These are phyloP conservation scores for Lactarius hengduanensis DNA, from an alignment of 768 basidiomycete species.

Conservation along the genomic window DNA sequence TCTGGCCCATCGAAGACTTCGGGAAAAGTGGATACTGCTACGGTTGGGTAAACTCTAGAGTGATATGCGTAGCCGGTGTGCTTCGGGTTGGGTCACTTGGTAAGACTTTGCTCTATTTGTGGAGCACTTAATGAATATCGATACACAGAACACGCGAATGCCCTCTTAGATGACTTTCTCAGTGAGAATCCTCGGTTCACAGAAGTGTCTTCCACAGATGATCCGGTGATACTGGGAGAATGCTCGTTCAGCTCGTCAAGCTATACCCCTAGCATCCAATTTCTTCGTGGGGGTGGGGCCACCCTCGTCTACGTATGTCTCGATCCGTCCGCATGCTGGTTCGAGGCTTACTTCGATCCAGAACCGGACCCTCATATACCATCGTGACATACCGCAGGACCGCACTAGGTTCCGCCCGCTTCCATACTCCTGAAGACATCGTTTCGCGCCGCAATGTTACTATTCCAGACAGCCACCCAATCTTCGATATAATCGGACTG, in stretches of 20 bases:
- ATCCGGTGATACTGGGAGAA: conserved; percentile 22
- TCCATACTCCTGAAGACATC: conserved; percentile 12
- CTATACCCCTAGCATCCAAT: conserved; percentile 11
- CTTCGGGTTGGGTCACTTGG: conserved; percentile 18
- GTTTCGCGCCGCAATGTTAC: background rate
- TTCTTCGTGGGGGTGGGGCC: conserved; percentile 9
- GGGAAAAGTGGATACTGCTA: conserved; percentile 24
- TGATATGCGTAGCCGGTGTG: conserved; percentile 26
- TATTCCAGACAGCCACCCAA: conserved; percentile 13
- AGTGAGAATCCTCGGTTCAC: conserved; percentile 21
- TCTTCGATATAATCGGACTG: conserved; percentile 18
- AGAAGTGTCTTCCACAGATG: conserved; percentile 21
- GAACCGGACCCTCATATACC: background rate
- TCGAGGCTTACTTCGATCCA: conserved; percentile 15
- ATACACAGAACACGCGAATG: conserved; percentile 16
- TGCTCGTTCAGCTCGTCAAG: conserved; percentile 11
- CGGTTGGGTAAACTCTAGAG: conserved; percentile 23
- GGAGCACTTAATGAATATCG: background rate
- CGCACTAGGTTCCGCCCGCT: conserved; percentile 25
- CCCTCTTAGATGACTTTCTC: conserved; percentile 19
- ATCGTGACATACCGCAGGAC: conserved; percentile 25
- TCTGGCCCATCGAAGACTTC: conserved; percentile 28
- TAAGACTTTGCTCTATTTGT: conserved; percentile 6
- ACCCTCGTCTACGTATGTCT: conserved; percentile 1
- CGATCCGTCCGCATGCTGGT: background rate